Conservation (phyloP, 352 stramenopile species). For the Phytophthora nicotianae region DNA sequence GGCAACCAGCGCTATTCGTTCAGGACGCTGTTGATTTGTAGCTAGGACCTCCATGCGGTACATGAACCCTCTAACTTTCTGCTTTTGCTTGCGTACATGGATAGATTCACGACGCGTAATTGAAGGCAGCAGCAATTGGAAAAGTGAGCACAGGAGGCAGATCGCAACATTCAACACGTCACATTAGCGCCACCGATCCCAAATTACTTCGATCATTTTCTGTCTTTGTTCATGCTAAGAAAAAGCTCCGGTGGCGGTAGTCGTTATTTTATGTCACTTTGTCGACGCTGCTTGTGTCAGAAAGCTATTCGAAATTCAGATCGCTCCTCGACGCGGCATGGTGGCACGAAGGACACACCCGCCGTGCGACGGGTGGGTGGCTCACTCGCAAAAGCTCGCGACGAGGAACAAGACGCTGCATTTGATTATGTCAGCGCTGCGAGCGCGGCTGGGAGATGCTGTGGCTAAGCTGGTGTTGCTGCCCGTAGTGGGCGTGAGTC, state of each 20-base stretch:
- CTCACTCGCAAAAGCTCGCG: conserved; percentile 26
- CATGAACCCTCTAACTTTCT: conserved; percentile 1
- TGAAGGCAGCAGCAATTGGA: conserved; percentile 1
- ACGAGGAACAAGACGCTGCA: conserved; percentile 15
- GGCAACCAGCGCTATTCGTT: neutral
- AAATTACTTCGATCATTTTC: neutral
- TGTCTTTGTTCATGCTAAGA: conserved; percentile 3
- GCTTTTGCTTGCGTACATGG: conserved; percentile 8
- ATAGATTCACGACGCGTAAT: conserved; percentile 36
- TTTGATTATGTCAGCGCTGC: conserved; percentile 9
- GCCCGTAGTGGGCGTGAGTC: conserved; percentile 63
- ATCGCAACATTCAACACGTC: neutral
- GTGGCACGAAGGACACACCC: conserved; percentile 9
- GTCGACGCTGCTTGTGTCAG: conserved; percentile 23
- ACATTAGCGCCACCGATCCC: conserved; percentile 2
- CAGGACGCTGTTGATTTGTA: conserved; percentile 2
- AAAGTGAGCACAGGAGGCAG: neutral
- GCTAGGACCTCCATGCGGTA: neutral
- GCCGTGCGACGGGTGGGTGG: conserved; percentile 1
- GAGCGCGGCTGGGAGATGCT: conserved; percentile 35
- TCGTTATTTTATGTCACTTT: neutral
- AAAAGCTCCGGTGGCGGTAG: conserved; percentile 5
- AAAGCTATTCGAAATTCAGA: conserved; percentile 15
- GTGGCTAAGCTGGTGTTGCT: conserved; percentile 64
- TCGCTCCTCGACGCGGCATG: conserved; percentile 10